These are phyloP conservation scores for Fusarium vanettenii DNA, from an alignment of 2,329 filamentous ascomycete genomes.

Conservation along the genomic window DNA sequence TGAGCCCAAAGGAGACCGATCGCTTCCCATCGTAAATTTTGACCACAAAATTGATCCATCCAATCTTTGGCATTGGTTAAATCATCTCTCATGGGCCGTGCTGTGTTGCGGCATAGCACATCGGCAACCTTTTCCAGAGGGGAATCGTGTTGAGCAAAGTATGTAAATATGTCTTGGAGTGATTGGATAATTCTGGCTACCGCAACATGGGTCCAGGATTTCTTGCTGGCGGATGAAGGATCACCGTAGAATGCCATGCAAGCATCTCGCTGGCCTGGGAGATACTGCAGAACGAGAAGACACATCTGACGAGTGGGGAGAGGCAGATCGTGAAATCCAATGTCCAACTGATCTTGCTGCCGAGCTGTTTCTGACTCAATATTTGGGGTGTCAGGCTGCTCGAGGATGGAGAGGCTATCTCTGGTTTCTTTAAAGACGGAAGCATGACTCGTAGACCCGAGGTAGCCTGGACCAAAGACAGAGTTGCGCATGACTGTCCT, in stretches of 20 bases:
- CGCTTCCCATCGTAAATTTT: slow-evolving; percentile 57
- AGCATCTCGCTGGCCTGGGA: slow-evolving; percentile 23
- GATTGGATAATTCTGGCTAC: slow-evolving; percentile 47
- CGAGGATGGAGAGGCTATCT: slow-evolving; percentile 50
- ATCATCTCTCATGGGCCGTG: slow-evolving; percentile 50
- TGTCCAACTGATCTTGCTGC: not conserved
- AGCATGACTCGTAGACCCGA: slow-evolving; percentile 58
- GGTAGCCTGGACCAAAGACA: slow-evolving; percentile 50
- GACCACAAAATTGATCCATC: slow-evolving; percentile 53
- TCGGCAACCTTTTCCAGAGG: slow-evolving; percentile 52
- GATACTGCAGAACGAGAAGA: slow-evolving; percentile 17
- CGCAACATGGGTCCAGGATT: slow-evolving; percentile 49
- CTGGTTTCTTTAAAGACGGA: slow-evolving; percentile 55
- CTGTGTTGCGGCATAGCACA: slow-evolving; percentile 53
- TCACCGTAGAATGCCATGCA: slow-evolving; percentile 25
- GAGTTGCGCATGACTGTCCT: slow-evolving; percentile 22
- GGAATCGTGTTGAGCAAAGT: slow-evolving; percentile 38
- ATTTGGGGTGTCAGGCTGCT: slow-evolving; percentile 18
- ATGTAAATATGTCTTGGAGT: slow-evolving; percentile 48
- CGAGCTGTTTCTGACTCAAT: not conserved
- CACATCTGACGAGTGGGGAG: slow-evolving; percentile 32
- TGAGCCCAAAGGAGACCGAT: slow-evolving; percentile 53
- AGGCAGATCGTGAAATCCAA: slow-evolving; percentile 33
- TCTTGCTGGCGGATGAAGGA: slow-evolving; percentile 17
- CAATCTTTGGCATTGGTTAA: slow-evolving; percentile 49